Percentiles rank a stretch among this genome's conserved stretches.
Evolutionary conservation across 2,329 filamentous ascomycete genomes (phyloP).

Genomic region (Penicillium sp.): DNA sequence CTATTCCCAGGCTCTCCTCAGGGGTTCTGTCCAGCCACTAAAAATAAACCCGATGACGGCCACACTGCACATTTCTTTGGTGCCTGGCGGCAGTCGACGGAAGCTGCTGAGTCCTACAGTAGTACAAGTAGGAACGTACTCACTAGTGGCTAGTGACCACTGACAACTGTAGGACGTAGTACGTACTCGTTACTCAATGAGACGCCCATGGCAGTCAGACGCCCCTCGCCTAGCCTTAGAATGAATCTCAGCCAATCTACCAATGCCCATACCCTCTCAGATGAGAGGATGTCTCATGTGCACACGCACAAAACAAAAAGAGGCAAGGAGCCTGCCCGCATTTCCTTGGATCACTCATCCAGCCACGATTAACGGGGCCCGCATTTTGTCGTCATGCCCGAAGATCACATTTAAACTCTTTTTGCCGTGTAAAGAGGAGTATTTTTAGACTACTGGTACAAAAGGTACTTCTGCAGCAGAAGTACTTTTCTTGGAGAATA

Average conservation of each 20-base stretch:
- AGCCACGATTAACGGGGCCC: neutral
- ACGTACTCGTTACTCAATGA: neutral
- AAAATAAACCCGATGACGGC: slow-evolving; percentile 11
- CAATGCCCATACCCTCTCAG: no score
- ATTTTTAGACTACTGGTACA: neutral
- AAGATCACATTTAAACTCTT: neutral
- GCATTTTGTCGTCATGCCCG: neutral
- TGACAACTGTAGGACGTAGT: neutral
- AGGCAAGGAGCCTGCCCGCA: neutral
- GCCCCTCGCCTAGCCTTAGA: slow-evolving; percentile 1
- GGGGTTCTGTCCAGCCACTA: neutral
- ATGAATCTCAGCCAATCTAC: no score
- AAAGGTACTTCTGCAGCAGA: no score
- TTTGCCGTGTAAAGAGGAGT: neutral
- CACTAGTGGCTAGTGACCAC: no score
- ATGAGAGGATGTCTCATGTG: no score
- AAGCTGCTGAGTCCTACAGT: neutral
- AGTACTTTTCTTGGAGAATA: neutral
- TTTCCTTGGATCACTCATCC: slow-evolving; percentile 4
- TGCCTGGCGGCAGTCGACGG: slow-evolving; percentile 2
- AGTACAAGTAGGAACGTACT: no score
- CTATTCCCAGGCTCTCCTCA: neutral
- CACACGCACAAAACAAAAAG: neutral
- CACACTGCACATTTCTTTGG: neutral
- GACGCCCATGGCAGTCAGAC: slow-evolving; percentile 8